These are phyloP conservation scores for Corylus heterophylla DNA, from an alignment of 306 rosid species.

Conservation along the genomic window DNA sequence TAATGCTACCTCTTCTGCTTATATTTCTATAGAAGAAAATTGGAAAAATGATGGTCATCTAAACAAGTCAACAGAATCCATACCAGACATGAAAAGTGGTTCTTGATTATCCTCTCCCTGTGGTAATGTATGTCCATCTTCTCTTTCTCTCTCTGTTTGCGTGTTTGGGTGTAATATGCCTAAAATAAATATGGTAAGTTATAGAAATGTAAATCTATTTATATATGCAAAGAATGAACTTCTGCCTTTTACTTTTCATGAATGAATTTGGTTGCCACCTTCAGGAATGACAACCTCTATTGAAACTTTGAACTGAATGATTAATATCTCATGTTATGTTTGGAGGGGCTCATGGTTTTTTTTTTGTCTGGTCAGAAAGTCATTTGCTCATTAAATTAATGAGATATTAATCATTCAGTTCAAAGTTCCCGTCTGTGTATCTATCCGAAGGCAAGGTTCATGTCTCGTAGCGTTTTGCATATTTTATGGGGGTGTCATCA, in stretches of 20 bases:
- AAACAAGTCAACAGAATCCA: slow-evolving; percentile 35
- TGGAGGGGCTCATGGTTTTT: no score
- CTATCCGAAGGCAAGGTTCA: no score
- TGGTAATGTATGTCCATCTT: slow-evolving; percentile 59
- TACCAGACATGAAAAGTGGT: slow-evolving; percentile 35
- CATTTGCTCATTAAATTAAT: no score
- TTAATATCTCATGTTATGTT: no score
- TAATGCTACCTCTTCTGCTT: slow-evolving; percentile 36
- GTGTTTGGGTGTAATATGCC: slow-evolving; percentile 16
- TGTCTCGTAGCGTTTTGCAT: no score
- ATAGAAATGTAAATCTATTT: background rate
- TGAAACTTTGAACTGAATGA: no score
- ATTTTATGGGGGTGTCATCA: no score
- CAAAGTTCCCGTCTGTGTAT: no score
- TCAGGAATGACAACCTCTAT: no score
- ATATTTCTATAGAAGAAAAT: slow-evolving; percentile 28
- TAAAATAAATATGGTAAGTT: background rate
- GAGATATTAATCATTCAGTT: no score
- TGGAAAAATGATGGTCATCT: slow-evolving; percentile 29
- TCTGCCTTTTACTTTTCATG: background rate
- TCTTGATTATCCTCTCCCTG: slow-evolving; percentile 56
- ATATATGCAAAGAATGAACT: background rate
- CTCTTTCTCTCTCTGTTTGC: slow-evolving; percentile 15
- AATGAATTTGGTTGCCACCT: no score
- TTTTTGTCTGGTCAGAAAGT: no score